Base-by-base conservation (phyloP, 768 basidiomycete species). In the Mycena metata region DNA sequence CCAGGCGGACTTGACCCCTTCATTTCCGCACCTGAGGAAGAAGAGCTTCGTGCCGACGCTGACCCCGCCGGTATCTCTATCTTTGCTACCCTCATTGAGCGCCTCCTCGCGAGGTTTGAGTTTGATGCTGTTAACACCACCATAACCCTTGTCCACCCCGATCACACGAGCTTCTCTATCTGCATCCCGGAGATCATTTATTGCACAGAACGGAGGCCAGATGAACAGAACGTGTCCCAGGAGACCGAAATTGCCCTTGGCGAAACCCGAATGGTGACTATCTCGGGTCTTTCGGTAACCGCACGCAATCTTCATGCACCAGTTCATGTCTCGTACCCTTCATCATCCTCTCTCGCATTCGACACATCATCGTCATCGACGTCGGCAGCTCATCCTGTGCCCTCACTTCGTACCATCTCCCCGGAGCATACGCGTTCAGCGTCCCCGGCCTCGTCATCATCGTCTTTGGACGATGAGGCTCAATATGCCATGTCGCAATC, bases 51-150 rank as follows among this genome's bases (percentile, higher is more conserved):
- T 58, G 59, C 76, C 23, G 90, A 91, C 55, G 74, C 79, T 30
- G 91, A 94, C 69, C 90, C 91, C 46, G 85, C 86, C 33, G 95
- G 93, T 19, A 89, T 95, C 26, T 93, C 93, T 17, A 81, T 96
- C 55, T 91, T 96, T 76, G 90, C 95, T 33, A 86, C 87, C 52
- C 85, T 96, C 62, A 89, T 96, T 52, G 94, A 96, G 74, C 85
- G 89, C 33, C 81, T 96, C 15, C 86, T 96, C 33, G 86, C 92
- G 17, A 87, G 91, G 68, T 93, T 96, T 75, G 89, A 92, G 67
- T 92, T 94, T 74, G 89, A 91, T 71, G 91, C 89, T 16, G 75
- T 83, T 30, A 89, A 94, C 74, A 88, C 89, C 42, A 88, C 82
- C 73, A 81, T 96, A 64, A 91, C 91, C 2, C 69, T 96, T 41